Conservation (phyloP, 1,284 basidiomycete species). For the Tylopilus sp. region DNA sequence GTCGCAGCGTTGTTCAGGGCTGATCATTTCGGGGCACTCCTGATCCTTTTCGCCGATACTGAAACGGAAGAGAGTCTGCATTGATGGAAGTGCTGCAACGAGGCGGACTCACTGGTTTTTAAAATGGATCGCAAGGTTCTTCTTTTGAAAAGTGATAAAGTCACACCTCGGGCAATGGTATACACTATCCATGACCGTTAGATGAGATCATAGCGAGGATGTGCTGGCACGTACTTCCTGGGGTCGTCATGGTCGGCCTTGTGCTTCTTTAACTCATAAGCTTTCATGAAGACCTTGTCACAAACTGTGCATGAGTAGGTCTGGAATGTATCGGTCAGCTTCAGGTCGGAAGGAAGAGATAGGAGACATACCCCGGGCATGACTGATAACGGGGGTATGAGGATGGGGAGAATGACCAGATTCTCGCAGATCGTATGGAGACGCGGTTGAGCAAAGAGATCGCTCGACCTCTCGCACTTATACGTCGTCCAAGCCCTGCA, state of each 20-base stretch:
- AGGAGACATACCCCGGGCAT: constrained; percentile 16
- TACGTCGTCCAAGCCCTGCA: constrained; percentile 6
- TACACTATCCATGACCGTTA: constrained; percentile 11
- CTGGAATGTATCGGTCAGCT: constrained; percentile 12
- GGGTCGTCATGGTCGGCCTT: constrained; percentile 13
- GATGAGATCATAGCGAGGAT: not conserved
- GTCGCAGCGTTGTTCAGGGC: constrained; percentile 7
- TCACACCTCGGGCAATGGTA: constrained; percentile 18
- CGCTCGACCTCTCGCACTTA: constrained; percentile 1
- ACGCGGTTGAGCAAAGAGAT: not conserved
- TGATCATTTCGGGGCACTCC: constrained; percentile 21
- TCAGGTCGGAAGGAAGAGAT: no score
- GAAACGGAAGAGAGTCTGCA: not conserved
- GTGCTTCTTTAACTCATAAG: constrained; percentile 27
- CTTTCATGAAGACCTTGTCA: constrained; percentile 14
- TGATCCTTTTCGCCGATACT: constrained; percentile 27
- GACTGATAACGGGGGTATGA: not conserved
- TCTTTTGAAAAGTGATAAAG: constrained; percentile 27
- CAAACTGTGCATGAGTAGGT: constrained; percentile 22
- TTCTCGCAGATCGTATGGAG: constrained; percentile 7
- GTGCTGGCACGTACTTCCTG: constrained; percentile 8
- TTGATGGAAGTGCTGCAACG: not conserved
- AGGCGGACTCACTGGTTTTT: constrained; percentile 18
- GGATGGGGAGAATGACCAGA: constrained; percentile 22
- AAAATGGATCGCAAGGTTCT: constrained; percentile 22